These are phyloP conservation scores for Pseudogymnoascus sp. DNA, from an alignment of 2,329 filamentous ascomycete genomes.

Conservation along the genomic window DNA sequence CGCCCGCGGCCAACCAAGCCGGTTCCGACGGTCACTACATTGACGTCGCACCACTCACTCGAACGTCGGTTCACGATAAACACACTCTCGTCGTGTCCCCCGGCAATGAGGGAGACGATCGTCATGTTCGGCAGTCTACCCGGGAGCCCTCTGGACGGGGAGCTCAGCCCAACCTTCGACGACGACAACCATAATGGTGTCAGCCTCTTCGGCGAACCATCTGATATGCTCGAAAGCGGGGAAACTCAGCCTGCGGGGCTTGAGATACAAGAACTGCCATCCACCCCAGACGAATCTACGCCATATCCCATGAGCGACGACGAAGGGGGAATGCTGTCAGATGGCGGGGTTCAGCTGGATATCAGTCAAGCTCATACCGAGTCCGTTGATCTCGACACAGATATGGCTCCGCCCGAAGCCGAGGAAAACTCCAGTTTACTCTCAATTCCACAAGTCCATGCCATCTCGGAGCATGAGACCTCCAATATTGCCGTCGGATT, in stretches of 20 bases:
- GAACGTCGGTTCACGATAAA: neutral
- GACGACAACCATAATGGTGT: conserved; percentile 9
- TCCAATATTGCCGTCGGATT: neutral
- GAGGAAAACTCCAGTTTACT: neutral
- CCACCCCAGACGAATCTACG: neutral
- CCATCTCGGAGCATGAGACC: neutral
- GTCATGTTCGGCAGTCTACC: neutral
- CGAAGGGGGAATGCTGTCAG: neutral
- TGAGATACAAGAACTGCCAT: neutral
- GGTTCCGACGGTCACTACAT: conserved; percentile 7
- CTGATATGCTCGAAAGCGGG: conserved; percentile 6
- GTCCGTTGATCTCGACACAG: neutral
- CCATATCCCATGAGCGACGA: conserved; percentile 6
- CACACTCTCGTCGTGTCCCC: neutral
- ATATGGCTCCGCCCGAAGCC: neutral
- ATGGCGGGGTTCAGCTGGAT: conserved; percentile 1
- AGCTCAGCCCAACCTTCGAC: conserved; percentile 6
- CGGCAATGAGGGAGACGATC: conserved; percentile 1
- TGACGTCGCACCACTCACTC: neutral
- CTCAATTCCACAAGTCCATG: neutral
- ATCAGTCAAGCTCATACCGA: neutral
- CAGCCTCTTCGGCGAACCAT: neutral
- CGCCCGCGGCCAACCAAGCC: neutral
- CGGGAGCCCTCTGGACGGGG: neutral
- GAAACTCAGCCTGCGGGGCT: neutral